Base-by-base conservation (phyloP, 164 flowering plant genomes). In the Nelumbo lutea region DNA sequence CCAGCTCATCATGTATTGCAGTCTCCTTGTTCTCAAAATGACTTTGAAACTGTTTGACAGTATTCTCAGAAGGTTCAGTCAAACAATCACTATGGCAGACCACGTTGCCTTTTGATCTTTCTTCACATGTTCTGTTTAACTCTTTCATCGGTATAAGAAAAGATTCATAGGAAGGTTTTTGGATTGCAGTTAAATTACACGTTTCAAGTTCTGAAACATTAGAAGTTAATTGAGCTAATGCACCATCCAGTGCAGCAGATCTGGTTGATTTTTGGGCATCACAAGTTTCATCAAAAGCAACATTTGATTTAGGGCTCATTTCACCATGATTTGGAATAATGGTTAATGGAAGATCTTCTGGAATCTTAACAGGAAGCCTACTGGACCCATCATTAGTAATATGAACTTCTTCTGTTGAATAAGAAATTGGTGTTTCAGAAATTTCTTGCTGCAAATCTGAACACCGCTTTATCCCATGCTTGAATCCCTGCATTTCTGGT, bases 401-500 rank as follows among this genome's bases (percentile, higher is more conserved):
- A 67, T 65, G 42, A 42, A 41, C 9, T 13, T 65, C 77, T 56
- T 41, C 45, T 48, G 47, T 38, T 62, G 27, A 27, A 27, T 27
- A 27, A 27, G 27, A 27, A 27, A 27, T 27, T 27, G 27, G 27
- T 27, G 27, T 27, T 27, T 27, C 27, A 27, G 27, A 27, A 27
- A 27, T 27, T 27, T 27, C 27, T 45, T 41, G 68, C 45, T 14
- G 56, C 44, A 60, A 8, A 52, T 46, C 62, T 9, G 68, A 68
- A 62, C 70, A 65, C 56, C 65, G 76, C 60, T 70, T 70, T 52
- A 76, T 67, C 50, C 72, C 77, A 70, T 78, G 70, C 59, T 69
- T 58, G 42, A 70, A 46, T 47, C n/a, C 50, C 9, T 61, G 57
- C 6, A 63, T 64, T 64, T 69, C 75, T 40, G 68, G 57, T 42